Evolutionary conservation across 2,329 filamentous ascomycete genomes (phyloP), one percentile per base, ranked within the genome.

Genomic region (Fusarium globosum): DNA sequence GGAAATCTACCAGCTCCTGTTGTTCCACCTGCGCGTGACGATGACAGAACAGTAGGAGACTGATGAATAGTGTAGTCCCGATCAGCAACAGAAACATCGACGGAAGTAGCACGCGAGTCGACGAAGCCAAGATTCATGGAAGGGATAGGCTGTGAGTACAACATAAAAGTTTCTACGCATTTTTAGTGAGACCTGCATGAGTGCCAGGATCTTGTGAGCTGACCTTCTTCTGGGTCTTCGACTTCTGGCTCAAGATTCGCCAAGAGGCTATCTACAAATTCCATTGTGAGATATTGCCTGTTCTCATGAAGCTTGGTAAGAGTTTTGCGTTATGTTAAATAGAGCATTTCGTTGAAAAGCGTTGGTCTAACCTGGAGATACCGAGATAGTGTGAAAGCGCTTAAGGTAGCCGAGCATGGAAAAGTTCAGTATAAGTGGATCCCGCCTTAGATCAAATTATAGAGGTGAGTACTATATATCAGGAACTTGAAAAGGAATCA

Each of bases 111-210:
- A 72, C 88, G 90, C 21, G 93, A 85, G 80, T 97, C 92, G 72
- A 98, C 84, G 82, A 98, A 96, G 79, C 96, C 96, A 15, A 98
- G 90, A 76, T 95, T 91, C 61, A 91, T 89, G 18, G 92, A 93
- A 1, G 93, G 91, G 33, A 94, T 89, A 23, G 90, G 84, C 79
- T 93, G 91, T 48, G 94, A 92, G 85, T 97, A 98, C 62, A 98
- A 87, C 42, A 95, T 84, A 79, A 97, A 98, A 9, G 94, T 94
- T 84, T 98, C 96, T 97, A 42, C 42, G 21, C n/a, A 33, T 48
- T 41, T 33, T 70, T 61, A 58, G 61, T 68, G 38, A 53, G 49
- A n/a, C 36, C 21, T 58, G 38, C 33, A 16, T 69, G 70, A 46
- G 33, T 36, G 39, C 20, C 30, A 39, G 23, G 30, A 28, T 28